Percentiles rank a stretch among this genome's conserved stretches.
Conservation (phyloP, 139 green algal species). For the Zygnema circumcarinatum region DNA sequence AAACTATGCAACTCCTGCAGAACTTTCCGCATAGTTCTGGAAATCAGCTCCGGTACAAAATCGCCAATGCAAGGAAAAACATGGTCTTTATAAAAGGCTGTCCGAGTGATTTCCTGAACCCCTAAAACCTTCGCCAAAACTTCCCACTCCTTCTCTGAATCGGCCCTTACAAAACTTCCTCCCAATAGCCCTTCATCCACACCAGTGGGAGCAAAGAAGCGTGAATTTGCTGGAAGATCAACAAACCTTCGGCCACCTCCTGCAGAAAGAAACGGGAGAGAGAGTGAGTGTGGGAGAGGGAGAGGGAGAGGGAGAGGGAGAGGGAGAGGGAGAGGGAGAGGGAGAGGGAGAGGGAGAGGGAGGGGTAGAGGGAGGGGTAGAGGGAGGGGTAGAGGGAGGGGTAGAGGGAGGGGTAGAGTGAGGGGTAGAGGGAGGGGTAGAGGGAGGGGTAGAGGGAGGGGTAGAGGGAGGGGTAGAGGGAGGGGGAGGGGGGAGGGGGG, state of each 20-base stretch:
- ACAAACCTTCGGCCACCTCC: conserved; percentile 30
- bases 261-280: too few species aligned
- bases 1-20: conserved; percentile 54
- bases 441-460: too few species aligned
- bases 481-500: too few species aligned
- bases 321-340: background rate
- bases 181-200: conserved; percentile 63
- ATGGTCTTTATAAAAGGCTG: conserved; percentile 61
- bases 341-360: too few species aligned
- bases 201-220: conserved; percentile 65
- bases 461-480: too few species aligned
- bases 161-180: conserved; percentile 57
- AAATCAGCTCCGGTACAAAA: conserved; percentile 20
- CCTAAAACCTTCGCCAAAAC: conserved; percentile 65
- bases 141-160: conserved; percentile 61
- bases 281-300: too few species aligned
- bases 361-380: too few species aligned
- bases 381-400: too few species aligned
- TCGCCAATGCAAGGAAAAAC: conserved; percentile 45
- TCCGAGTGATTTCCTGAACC: conserved; percentile 54
- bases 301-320: background rate
- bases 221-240: background rate
- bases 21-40: conserved; percentile 37
- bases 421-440: too few species aligned
- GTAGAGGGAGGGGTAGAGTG: too few species aligned